Base-by-base conservation (phyloP, 768 basidiomycete species). In the Leccinum uliginosum region DNA sequence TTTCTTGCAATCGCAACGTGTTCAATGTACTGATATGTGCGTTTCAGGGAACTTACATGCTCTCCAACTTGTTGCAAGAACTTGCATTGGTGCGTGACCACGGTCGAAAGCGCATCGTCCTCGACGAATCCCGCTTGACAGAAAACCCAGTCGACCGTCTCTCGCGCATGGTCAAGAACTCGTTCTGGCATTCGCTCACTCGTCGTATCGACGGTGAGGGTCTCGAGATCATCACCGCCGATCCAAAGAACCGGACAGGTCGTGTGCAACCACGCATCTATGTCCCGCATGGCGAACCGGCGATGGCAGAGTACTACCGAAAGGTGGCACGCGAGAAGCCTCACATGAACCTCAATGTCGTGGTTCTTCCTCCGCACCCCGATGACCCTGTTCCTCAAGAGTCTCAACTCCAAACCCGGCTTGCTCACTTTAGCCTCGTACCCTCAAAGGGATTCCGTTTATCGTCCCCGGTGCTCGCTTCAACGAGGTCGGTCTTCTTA, bases 1-100 rank as follows among this genome's bases (percentile, higher is more conserved):
- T 34, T 40, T n/a, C n/a, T n/a, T n/a, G n/a, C n/a, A n/a, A 24
- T 56, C 27, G 19, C 45, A 21, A 15, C 58, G 17, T 34, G 21
- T 54, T 45, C n/a, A 56, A 55, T 34, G 32, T 59, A 51, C 56
- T 62, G 52, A 60, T 26, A 51, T 24, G 45, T 51, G 24, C 60
- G 14, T 58, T 65, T 15, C 67, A 95, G 89, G 96, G 97, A 43
- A 98, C 90, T 17, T 99, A 98, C 74, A 98, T 98, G 96, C 79
- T 99, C 47, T 98, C 96, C 12, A 98, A 98, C 73, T 83, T 99
- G 24, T 80, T 99, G n/a, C 96, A 99, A 78, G 96, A 99, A 71
- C 87, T 99, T 48, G 96, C 96, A 3, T 84, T 98, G 21, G 96
- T 96, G 6, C 85, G 93, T 9, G 96, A 98, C 68, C 94, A 96